Base-by-base conservation (phyloP, 768 basidiomycete species). In the Phlegmacium glaucopus region DNA sequence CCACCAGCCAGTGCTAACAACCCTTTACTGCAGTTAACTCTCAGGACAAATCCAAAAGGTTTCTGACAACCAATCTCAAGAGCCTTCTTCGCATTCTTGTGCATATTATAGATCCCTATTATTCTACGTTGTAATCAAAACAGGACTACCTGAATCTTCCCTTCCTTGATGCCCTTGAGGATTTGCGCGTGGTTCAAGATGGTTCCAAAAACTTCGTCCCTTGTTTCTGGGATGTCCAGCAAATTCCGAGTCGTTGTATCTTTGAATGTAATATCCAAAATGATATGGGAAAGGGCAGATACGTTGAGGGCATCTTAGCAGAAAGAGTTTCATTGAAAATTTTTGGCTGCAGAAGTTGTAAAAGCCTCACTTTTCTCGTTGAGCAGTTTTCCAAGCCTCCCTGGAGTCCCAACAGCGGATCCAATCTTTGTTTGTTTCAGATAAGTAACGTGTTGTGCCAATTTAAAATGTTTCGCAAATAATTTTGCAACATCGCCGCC, bases 381-480 rank as follows among this genome's bases (percentile, higher is more conserved):
- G 29, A 90, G 72, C 40, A 99, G 70, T 64, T 95, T 95, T 45
- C 90, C 92, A 35, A 98, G 71, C 57, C 95, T 78, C 25, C 88
- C 87, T 18, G 95, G 94, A 3, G 95, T 99, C 15, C 95, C 95
- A 22, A 89, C 90, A 15, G 92, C 95, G 35, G 87, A 77, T 16
- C 86, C 87, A 39, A 97, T 79, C 62, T 86, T 90, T n/a, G 92
- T 94, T 54, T 82, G 77, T 59, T 78, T 76, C 58, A 98, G 75
- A 69, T 93, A 90, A 12, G 80, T 72, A 59, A 88, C 80, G 64
- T 98, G 94, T 48, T 94, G 90, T 41, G 85, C 72, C 34, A 94
- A 72, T 68, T 94, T 96, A 69, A 95, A 83, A 62, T 98, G 94
- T 66, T 87, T 94, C 26, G 94, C 92, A 58, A 98, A 98, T 22